These are phyloP conservation scores for Naganishia onofrii DNA, from an alignment of 768 basidiomycete species.

Conservation along the genomic window DNA sequence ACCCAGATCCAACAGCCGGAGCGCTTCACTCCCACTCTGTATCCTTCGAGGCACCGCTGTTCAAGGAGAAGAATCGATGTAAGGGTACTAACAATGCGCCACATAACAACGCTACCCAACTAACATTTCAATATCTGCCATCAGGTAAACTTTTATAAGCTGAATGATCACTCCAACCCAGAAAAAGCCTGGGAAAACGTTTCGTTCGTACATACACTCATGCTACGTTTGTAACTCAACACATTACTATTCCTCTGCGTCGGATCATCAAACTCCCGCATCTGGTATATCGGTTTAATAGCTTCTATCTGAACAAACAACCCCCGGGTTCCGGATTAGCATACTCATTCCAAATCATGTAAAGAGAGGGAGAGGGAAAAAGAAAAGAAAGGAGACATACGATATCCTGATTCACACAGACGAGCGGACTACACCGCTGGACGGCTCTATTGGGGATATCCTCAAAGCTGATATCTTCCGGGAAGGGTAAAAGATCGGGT, in stretches of 20 bases:
- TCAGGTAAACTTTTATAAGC: neutral
- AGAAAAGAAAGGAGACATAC: slow-evolving; percentile 34
- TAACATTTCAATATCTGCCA: slow-evolving; percentile 38
- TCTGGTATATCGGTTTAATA: slow-evolving; percentile 48
- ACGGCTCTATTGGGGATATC: slow-evolving; percentile 45
- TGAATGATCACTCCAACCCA: too few relatives aligned
- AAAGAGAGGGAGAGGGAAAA: too few relatives aligned
- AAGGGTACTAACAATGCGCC: neutral
- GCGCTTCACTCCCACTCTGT: slow-evolving; percentile 46
- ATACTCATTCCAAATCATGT: too few relatives aligned
- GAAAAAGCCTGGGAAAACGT: neutral
- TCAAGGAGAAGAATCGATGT: neutral
- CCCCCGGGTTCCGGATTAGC: too few relatives aligned
- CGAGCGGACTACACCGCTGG: slow-evolving; percentile 42
- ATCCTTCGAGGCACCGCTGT: slow-evolving; percentile 46
- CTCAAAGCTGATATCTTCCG: slow-evolving; percentile 37
- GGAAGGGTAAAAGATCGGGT: slow-evolving; percentile 39
- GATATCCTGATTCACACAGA: slow-evolving; percentile 51
- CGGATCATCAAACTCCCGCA: slow-evolving; percentile 45
- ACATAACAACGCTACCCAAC: neutral
- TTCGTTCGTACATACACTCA: slow-evolving; percentile 44
- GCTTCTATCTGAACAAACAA: slow-evolving; percentile 42
- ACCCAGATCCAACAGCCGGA: slow-evolving; percentile 42
- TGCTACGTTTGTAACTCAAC: slow-evolving; percentile 48
- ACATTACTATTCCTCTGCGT: slow-evolving; percentile 50